phyloP scores from a whole-genome alignment of 805 yeast species.

The Metschnikowia baotianmanensis region DNA sequence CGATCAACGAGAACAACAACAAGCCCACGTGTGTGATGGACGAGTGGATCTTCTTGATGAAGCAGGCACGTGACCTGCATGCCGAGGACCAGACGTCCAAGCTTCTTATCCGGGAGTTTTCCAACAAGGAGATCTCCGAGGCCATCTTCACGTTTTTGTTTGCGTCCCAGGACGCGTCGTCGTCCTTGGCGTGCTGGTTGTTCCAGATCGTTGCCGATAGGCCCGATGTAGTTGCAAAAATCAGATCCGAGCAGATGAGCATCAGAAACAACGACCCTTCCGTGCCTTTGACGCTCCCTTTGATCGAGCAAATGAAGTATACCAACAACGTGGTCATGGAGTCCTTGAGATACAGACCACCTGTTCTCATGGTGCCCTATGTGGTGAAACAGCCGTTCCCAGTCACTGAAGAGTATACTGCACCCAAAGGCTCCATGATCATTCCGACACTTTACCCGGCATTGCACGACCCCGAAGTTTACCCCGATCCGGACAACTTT shows the following conservation, averaged over 20 bases:
- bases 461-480: slow-evolving; percentile 95
- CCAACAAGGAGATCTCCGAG: slow-evolving; percentile 91
- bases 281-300: slow-evolving; percentile 58
- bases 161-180: slow-evolving; percentile 97
- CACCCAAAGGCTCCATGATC: slow-evolving; percentile 96
- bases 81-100: slow-evolving; percentile 52
- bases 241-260: slow-evolving; percentile 86
- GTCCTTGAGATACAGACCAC: slow-evolving; percentile 92
- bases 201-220: slow-evolving; percentile 95
- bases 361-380: slow-evolving; percentile 97
- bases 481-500: slow-evolving; percentile 90
- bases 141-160: slow-evolving; percentile 94
- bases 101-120: slow-evolving; percentile 72
- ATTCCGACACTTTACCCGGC: slow-evolving; percentile 96
- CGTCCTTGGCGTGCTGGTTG: slow-evolving; percentile 96
- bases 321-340: slow-evolving; percentile 91
- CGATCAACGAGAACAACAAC: slow-evolving; percentile 69
- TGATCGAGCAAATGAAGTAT: slow-evolving; percentile 84
- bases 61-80: slow-evolving; percentile 57
- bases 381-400: slow-evolving; percentile 87
- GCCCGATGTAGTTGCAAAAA: slow-evolving; percentile 82
- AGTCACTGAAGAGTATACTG: slow-evolving; percentile 76
- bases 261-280: slow-evolving; percentile 77
- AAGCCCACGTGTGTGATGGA: slow-evolving; percentile 88
- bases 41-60: slow-evolving; percentile 89